A percentile compares a stretch with the other conserved stretches of the same genome.
Evolutionary conservation across 306 rosid species (phyloP).

Genomic region (Nissolia schottii): DNA sequence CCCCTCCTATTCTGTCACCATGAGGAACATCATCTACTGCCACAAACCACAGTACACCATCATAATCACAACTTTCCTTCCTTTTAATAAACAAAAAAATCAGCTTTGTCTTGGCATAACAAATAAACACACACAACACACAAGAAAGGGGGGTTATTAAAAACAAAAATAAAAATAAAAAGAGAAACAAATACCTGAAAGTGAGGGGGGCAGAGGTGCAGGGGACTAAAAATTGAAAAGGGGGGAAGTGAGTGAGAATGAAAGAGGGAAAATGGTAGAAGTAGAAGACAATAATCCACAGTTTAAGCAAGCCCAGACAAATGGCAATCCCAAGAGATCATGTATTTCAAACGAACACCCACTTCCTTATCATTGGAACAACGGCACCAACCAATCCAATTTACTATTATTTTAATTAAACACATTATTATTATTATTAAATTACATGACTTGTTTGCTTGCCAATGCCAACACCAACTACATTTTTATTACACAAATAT

Average conservation of each 20-base stretch:
- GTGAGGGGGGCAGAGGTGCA: background rate
- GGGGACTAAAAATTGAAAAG: background rate
- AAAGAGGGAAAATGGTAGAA: background rate
- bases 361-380: slow-evolving; percentile 86
- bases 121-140: background rate
- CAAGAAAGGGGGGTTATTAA: background rate
- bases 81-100: background rate
- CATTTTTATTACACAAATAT: slow-evolving; percentile 18
- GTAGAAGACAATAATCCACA: background rate
- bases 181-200: slow-evolving; percentile 17
- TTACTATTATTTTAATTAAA: no score
- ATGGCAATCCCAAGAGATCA: slow-evolving; percentile 62
- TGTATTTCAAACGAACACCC: slow-evolving; percentile 44
- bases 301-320: slow-evolving; percentile 47
- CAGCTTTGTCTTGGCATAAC: background rate
- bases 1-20: background rate
- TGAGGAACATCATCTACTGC: slow-evolving; percentile 3
- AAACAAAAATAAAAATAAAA: background rate
- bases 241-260: slow-evolving; percentile 27
- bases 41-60: slow-evolving; percentile 16
- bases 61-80: background rate
- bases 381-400: slow-evolving; percentile 64
- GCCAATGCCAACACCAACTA: slow-evolving; percentile 46
- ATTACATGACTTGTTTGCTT: slow-evolving; percentile 14
- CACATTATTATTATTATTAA: slow-evolving; percentile 15